Conservation (phyloP, 2,329 filamentous ascomycete genomes). For the Fusarium veterinarium region DNA sequence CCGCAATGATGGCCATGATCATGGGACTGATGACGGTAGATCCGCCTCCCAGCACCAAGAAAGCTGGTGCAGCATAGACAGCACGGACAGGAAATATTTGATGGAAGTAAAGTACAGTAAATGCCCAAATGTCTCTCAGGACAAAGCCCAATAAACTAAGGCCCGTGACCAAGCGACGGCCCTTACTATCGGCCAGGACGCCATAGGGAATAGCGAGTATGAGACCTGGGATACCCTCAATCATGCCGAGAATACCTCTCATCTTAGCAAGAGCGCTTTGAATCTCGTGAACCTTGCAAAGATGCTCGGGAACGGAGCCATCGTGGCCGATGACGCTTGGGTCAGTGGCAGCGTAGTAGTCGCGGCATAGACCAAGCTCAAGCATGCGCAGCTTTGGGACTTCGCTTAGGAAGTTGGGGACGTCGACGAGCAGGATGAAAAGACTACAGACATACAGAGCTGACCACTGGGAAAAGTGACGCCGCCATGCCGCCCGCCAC, state of each 20-base stretch:
- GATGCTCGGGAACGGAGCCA: background rate
- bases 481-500: background rate
- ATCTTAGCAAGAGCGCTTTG: background rate
- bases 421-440: background rate
- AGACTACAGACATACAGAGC: background rate
- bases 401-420: background rate
- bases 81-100: background rate
- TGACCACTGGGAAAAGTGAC: background rate
- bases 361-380: background rate
- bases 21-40: conserved; percentile 2
- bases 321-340: background rate
- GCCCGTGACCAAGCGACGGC: background rate
- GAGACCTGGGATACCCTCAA: background rate
- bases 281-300: background rate
- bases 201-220: conserved; percentile 1
- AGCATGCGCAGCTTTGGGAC: conserved; percentile 1
- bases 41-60: background rate
- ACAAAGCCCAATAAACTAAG: background rate
- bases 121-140: background rate
- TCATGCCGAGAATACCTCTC: background rate
- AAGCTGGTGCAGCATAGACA: background rate
- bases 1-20: conserved; percentile 8
- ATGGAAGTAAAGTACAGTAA: background rate
- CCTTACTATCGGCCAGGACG: background rate
- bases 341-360: background rate